These are phyloP conservation scores for Candida ipomoeae DNA, from an alignment of 805 yeast species.

Conservation along the genomic window DNA sequence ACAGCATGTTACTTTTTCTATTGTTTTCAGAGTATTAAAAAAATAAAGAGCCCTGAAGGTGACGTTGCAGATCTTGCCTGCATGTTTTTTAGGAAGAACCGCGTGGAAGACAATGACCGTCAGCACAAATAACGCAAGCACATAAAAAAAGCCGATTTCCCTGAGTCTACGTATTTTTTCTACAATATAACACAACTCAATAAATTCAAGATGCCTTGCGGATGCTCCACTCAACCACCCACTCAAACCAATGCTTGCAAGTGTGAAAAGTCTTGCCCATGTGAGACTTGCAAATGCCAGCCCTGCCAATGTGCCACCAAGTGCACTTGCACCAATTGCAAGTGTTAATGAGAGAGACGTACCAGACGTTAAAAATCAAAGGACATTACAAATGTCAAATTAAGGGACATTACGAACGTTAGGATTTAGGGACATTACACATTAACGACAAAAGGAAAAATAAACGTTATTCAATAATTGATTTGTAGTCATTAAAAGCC, in stretches of 20 bases:
- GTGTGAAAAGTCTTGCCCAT: conserved; percentile 4
- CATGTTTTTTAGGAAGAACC: background rate
- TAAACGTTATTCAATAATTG: background rate
- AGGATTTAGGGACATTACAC: too few relatives aligned
- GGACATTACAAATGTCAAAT: background rate
- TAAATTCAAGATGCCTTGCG: conserved; percentile 5
- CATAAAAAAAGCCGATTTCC: background rate
- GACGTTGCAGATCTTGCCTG: background rate
- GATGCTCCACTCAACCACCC: conserved; percentile 2
- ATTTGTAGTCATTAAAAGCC: background rate
- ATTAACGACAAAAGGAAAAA: too few relatives aligned
- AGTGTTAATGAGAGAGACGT: background rate
- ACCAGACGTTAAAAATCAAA: background rate
- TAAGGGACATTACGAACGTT: background rate
- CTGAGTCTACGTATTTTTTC: background rate
- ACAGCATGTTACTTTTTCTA: background rate
- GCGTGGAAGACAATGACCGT: background rate
- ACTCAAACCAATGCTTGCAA: background rate
- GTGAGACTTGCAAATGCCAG: conserved; percentile 8
- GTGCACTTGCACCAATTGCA: conserved; percentile 8
- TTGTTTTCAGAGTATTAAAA: background rate
- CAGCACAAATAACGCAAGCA: conserved; percentile 7
- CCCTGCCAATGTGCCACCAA: conserved; percentile 7
- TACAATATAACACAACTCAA: background rate
- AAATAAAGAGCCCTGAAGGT: background rate